Conservation (phyloP, 441 rosid genomes). For the Cnidoscolus chayamansa region DNA sequence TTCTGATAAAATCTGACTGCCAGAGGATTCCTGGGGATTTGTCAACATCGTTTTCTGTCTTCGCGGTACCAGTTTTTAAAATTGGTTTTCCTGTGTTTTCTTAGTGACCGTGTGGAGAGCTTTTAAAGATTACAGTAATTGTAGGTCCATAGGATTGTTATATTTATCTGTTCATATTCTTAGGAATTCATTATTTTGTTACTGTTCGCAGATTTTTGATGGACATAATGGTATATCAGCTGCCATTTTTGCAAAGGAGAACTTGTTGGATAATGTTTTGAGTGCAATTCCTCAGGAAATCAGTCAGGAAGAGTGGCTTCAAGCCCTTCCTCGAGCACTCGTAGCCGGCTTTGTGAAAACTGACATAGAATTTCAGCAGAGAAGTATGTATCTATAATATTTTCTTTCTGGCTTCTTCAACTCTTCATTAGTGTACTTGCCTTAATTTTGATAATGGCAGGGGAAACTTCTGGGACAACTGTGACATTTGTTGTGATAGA, state of each 20-base stretch:
- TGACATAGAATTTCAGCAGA: conserved; percentile 94
- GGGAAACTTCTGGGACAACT: conserved; percentile 97
- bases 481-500: conserved; percentile 93
- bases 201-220: conserved; percentile 67
- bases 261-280: conserved; percentile 66
- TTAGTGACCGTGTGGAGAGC: not conserved
- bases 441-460: conserved; percentile 40
- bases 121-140: not conserved
- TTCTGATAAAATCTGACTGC: conserved; percentile 71
- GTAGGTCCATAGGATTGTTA: not conserved
- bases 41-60: conserved; percentile 78
- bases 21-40: conserved; percentile 73
- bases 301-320: conserved; percentile 91
- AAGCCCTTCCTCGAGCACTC: conserved; percentile 88
- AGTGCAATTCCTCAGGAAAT: conserved; percentile 81
- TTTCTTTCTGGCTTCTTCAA: conserved; percentile 9
- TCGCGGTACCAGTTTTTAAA: conserved; percentile 55
- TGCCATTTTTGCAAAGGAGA: conserved; percentile 88
- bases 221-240: conserved; percentile 98
- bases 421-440: conserved; percentile 22
- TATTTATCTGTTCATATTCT: conserved; percentile 1
- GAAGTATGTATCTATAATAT: conserved; percentile 38
- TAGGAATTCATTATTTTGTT: conserved; percentile 21
- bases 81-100: not conserved
- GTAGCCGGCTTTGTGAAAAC: conserved; percentile 98